Evolutionary conservation across 1,139 yeast species (phyloP).

Genomic region (Magnusiomyces tetraspermus): DNA sequence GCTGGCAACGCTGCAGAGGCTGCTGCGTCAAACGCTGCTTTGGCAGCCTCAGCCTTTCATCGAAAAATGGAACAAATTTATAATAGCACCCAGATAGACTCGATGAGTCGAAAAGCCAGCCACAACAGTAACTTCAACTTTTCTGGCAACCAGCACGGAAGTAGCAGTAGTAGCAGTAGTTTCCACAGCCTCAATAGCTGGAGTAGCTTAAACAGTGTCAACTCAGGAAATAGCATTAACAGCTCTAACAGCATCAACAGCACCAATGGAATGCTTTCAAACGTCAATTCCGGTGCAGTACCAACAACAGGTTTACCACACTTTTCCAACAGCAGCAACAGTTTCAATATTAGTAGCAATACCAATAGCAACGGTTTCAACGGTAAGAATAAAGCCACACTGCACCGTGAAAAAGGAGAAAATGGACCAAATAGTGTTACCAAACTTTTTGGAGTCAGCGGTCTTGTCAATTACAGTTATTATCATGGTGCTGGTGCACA

Average conservation of each 20-base stretch:
- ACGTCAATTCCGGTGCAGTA: no score
- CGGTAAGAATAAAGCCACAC: not conserved
- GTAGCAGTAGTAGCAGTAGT: not conserved
- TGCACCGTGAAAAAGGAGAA: not conserved
- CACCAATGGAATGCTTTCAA: not conserved
- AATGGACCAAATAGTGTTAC: not conserved
- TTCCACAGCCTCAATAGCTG: not conserved
- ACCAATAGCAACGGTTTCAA: not conserved
- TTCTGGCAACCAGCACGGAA: slow-evolving; percentile 1
- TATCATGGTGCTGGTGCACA: slow-evolving; percentile 2
- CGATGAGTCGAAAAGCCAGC: not conserved
- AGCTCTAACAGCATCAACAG: not conserved
- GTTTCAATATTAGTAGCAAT: not conserved
- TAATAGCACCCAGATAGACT: not conserved
- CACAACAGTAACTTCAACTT: not conserved
- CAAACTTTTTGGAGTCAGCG: not conserved
- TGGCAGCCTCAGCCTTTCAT: not conserved
- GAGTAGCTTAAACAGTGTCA: not conserved
- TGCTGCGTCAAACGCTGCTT: not conserved
- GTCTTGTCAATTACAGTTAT: not conserved
- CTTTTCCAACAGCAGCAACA: no score
- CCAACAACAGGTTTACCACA: no score
- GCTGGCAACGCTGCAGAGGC: not conserved
- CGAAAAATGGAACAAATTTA: slow-evolving; percentile 2
- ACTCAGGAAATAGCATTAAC: not conserved